These are phyloP conservation scores for Ganoderma resinaceum DNA, from an alignment of 1,284 basidiomycete genomes.

Conservation along the genomic window DNA sequence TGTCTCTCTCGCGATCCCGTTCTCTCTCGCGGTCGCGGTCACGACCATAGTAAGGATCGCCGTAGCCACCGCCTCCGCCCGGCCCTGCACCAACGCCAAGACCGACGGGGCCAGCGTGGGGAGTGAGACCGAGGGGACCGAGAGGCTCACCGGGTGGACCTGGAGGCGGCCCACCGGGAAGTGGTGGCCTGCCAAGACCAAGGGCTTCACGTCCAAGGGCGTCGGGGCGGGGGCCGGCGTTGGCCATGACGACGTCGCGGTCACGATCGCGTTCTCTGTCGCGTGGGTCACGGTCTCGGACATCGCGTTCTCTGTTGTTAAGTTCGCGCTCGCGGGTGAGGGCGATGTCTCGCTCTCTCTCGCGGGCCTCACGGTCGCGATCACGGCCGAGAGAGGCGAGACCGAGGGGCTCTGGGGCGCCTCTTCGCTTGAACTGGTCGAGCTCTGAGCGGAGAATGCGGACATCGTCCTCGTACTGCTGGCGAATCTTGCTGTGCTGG, in stretches of 20 bases:
- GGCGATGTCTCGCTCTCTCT: constrained; percentile 43
- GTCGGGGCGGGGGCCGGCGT: constrained; percentile 30
- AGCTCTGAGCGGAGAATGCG: constrained; percentile 42
- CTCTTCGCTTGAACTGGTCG: constrained; percentile 42
- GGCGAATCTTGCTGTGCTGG: constrained; percentile 73
- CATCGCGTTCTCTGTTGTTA: constrained; percentile 42
- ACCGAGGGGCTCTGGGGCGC: constrained; percentile 45
- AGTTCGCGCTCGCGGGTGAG: constrained; percentile 36
- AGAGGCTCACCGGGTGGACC: constrained; percentile 34
- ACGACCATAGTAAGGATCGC: constrained; percentile 37
- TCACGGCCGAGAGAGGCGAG: constrained; percentile 44
- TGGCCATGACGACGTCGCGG: constrained; percentile 33
- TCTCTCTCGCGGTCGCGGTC: constrained; percentile 42
- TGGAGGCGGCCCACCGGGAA: constrained; percentile 27
- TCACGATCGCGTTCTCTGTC: constrained; percentile 42
- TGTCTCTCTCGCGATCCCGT: constrained; percentile 42
- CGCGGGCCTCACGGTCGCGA: constrained; percentile 35
- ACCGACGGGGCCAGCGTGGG: constrained; percentile 38
- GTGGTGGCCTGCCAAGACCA: constrained; percentile 36
- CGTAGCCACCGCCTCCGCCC: constrained; percentile 36
- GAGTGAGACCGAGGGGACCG: constrained; percentile 35
- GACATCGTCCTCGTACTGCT: constrained; percentile 81
- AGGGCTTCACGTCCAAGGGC: constrained; percentile 38
- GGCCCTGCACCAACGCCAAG: constrained; percentile 40
- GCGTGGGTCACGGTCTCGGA: constrained; percentile 26